Base-by-base conservation (phyloP, 257 asterid species). In the Nicotiana attenuata region DNA sequence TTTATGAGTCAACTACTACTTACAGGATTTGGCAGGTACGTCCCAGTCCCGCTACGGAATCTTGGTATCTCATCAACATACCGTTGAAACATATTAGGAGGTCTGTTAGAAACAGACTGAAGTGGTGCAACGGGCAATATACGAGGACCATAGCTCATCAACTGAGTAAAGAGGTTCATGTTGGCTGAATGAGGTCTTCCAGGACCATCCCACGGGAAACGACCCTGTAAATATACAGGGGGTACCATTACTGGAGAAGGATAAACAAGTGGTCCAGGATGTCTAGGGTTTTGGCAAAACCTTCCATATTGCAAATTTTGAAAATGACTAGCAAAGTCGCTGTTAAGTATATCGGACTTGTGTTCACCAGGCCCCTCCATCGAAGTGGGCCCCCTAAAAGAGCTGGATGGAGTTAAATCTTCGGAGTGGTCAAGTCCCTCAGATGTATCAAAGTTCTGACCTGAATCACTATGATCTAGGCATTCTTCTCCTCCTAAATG, bases 1-100 rank as follows among this genome's bases (percentile, higher is more conserved):
- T 7, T 80, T 80, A 82, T 14, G 81, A 66, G 56, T 69, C 19
- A 80, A 33, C 38, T 33, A 82, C 31, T 24, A 85, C 98, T 94
- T 89, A 96, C 99, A 82, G 97, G 98, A 91, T 94, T 93, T 24
- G 99, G 99, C 85, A 94, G 90, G 88, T 94, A 96, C 50, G 98
- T 94, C 83, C 99, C 99, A 28, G 99, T 96, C 88, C 99, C 99
- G 26, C 92, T 91, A 76, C 97, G 97, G 79, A 89, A 90, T 88
- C 97, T 90, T 33, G 98, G 98, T 88, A 91, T 82, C 75, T 91
- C 98, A 82, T 96, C 98, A 33, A 85, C 84, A 84, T 88, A 90
- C 28, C 57, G 89, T 80, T 88, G 99, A 89, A 90, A 96, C 80
- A 89, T 82, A 86, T 88, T 90, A 41, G 90, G 87, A 83, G 96